A percentile compares a stretch with the other conserved stretches of the same genome.
These are phyloP conservation scores for Rhizopus arrhizus DNA, from an alignment of 371 early-diverging fungal genomes.

Conservation along the genomic window DNA sequence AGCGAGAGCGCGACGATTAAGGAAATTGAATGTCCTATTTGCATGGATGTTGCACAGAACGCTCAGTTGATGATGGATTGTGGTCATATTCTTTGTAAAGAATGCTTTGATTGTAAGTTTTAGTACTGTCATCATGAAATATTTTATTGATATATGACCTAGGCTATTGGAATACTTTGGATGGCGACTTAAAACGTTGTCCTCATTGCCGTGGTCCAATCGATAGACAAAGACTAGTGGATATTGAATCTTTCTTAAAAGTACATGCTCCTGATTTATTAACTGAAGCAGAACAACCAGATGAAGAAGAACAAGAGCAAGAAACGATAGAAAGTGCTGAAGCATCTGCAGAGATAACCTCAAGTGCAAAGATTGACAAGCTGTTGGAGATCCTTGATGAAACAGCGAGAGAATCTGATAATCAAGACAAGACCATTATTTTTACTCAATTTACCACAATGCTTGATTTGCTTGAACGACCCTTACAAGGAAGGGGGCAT, in stretches of 20 bases:
- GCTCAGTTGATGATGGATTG: conserved; percentile 36
- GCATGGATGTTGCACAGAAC: conserved; percentile 47
- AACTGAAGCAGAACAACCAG: conserved; percentile 13
- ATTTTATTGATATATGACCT: not conserved
- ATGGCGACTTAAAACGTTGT: conserved; percentile 30
- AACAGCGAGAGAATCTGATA: conserved; percentile 28
- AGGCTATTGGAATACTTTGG: conserved; percentile 29
- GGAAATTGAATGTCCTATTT: conserved; percentile 48
- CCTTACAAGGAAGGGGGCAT: conserved; percentile 50
- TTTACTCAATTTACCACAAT: conserved; percentile 83
- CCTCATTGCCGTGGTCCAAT: conserved; percentile 48
- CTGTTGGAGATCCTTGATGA: conserved; percentile 51
- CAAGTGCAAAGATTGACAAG: conserved; percentile 56
- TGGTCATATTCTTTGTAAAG: conserved; percentile 53
- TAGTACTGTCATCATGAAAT: not conserved
- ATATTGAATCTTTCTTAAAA: conserved; percentile 34
- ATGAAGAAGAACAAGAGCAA: conserved; percentile 7
- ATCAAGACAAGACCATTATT: conserved; percentile 71
- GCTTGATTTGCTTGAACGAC: conserved; percentile 69
- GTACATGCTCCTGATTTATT: conserved; percentile 33
- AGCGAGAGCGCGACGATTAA: conserved; percentile 13
- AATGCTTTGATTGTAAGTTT: conserved; percentile 41
- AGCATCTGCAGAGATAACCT: conserved; percentile 7
- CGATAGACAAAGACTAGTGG: conserved; percentile 13
- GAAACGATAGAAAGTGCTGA: not conserved